Conservation (phyloP, 306 rosid species). For the Cicer bijugum region DNA sequence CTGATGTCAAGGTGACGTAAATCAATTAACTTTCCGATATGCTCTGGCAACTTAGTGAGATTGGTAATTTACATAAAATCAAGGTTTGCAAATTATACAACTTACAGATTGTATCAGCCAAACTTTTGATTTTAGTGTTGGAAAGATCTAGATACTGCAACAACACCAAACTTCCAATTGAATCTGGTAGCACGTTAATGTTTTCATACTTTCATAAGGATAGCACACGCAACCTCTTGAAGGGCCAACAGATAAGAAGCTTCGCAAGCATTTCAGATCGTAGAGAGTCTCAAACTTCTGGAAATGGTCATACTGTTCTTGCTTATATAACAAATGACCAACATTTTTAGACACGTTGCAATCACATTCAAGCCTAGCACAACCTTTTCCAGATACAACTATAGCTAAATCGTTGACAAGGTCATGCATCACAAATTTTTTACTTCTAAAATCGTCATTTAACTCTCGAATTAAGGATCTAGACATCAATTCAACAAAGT, state of each 20-base stretch:
- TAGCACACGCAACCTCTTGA: neutral
- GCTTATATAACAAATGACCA: neutral
- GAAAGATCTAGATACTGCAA: neutral
- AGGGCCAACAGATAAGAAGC: neutral
- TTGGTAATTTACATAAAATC: neutral
- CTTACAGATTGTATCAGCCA: constrained; percentile 30
- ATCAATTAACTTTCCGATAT: neutral
- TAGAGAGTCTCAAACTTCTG: neutral
- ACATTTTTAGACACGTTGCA: neutral
- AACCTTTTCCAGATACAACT: neutral
- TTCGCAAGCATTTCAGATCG: neutral
- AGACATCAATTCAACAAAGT: neutral
- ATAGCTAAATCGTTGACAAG: constrained; percentile 1
- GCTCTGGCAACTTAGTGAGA: neutral
- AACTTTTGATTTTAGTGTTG: neutral
- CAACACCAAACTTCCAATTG: neutral
- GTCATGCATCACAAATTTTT: neutral
- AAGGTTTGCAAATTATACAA: constrained; percentile 45
- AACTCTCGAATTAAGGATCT: neutral
- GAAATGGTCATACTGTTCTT: neutral
- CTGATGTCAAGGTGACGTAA: neutral
- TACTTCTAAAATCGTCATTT: neutral
- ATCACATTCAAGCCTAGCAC: neutral
- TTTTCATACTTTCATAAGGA: neutral
- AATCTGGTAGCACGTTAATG: neutral